Evolutionary conservation across 768 basidiomycete genomes (phyloP).

Genomic region (Galerina sulciceps): DNA sequence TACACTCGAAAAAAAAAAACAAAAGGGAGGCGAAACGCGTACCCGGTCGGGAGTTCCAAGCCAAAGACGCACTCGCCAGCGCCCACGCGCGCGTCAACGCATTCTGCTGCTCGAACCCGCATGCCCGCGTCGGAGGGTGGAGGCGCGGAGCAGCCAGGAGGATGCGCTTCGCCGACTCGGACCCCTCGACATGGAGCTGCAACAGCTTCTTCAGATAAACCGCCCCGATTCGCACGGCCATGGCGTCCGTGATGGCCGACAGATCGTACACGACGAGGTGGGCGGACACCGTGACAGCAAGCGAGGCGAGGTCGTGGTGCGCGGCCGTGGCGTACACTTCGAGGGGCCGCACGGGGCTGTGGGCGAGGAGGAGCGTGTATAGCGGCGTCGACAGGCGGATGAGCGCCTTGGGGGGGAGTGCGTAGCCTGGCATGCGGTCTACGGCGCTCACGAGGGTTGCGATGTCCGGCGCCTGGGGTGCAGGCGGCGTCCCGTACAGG

Average conservation of each 20-base stretch:
- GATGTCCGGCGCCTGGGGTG: constrained; percentile 55
- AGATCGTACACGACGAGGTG: constrained; percentile 43
- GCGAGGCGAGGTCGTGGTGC: constrained; percentile 33
- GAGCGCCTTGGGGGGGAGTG: constrained; percentile 23
- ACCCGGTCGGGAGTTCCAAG: constrained; percentile 32
- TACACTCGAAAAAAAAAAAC: background rate
- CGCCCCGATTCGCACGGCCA: constrained; percentile 42
- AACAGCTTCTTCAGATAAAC: constrained; percentile 45
- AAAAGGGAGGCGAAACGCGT: background rate
- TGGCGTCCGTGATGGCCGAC: constrained; percentile 37
- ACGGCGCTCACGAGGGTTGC: constrained; percentile 51
- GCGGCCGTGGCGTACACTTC: constrained; percentile 46
- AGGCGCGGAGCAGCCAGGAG: constrained; percentile 25
- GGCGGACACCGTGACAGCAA: constrained; percentile 43
- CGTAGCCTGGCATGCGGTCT: constrained; percentile 33
- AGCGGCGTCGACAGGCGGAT: constrained; percentile 32
- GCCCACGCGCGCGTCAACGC: constrained; percentile 33
- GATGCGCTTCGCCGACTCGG: constrained; percentile 35
- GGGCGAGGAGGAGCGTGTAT: constrained; percentile 34
- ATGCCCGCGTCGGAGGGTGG: constrained; percentile 26
- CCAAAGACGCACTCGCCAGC: constrained; percentile 28
- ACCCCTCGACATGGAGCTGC: constrained; percentile 39
- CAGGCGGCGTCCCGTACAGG: constrained; percentile 52
- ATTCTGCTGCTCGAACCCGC: constrained; percentile 28
- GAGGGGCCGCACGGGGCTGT: constrained; percentile 38